Evolutionary conservation across 495 filamentous ascomycete species (phyloP).

Genomic region (Penicillium silybi): DNA sequence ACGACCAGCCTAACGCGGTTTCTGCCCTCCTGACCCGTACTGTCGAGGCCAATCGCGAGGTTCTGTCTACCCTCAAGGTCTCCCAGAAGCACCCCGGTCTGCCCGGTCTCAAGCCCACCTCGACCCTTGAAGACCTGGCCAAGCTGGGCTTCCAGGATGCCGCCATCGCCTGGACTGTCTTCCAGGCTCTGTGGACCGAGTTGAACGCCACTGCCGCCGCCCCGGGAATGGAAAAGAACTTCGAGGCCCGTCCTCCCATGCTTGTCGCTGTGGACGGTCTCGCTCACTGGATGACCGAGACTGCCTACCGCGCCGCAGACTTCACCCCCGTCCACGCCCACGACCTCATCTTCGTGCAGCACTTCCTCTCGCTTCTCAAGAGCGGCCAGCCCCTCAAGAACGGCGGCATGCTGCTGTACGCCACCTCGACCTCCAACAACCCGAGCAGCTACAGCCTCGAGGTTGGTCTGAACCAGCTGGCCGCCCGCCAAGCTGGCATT

Average conservation of each 20-base stretch:
- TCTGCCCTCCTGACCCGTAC: slow-evolving; percentile 68
- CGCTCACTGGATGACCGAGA: slow-evolving; percentile 71
- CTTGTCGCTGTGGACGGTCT: slow-evolving; percentile 76
- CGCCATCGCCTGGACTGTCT: slow-evolving; percentile 73
- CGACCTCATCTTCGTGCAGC: slow-evolving; percentile 70
- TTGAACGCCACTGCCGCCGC: slow-evolving; percentile 57
- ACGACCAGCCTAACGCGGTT: slow-evolving; percentile 72
- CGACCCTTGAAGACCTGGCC: slow-evolving; percentile 63
- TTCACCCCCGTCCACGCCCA: slow-evolving; percentile 80
- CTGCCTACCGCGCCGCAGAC: slow-evolving; percentile 64
- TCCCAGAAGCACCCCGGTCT: slow-evolving; percentile 55
- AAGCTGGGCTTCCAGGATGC: slow-evolving; percentile 68
- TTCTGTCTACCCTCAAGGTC: slow-evolving; percentile 57
- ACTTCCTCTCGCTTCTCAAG: slow-evolving; percentile 66
- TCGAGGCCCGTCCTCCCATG: slow-evolving; percentile 65
- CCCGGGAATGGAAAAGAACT: slow-evolving; percentile 30
- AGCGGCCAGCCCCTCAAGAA: slow-evolving; percentile 59
- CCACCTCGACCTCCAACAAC: slow-evolving; percentile 64
- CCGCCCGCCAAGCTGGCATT: slow-evolving; percentile 35
- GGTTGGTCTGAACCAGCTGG: slow-evolving; percentile 54
- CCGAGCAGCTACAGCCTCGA: slow-evolving; percentile 60
- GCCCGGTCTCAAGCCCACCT: slow-evolving; percentile 53
- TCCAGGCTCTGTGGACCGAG: slow-evolving; percentile 77
- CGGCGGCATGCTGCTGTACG: slow-evolving; percentile 74
- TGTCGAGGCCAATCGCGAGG: slow-evolving; percentile 61